Evolutionary conservation across 2,329 filamentous ascomycete genomes (phyloP).

Genomic region (Clathrospora elynae): DNA sequence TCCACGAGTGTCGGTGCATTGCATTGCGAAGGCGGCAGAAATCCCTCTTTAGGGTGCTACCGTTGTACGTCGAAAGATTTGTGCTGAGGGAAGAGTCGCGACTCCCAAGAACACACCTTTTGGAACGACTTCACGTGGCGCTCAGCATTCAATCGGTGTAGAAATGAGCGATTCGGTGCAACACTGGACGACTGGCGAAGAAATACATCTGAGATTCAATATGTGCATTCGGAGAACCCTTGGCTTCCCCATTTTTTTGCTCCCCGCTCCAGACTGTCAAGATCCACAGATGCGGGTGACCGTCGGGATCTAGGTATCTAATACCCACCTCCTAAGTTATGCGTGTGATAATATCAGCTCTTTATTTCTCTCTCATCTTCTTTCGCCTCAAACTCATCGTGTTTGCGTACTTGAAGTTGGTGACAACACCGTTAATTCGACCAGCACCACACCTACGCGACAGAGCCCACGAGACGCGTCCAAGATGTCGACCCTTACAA

Average conservation of each 20-base stretch:
- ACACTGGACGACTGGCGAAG: constrained; percentile 25
- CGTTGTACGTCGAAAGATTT: constrained; percentile 11
- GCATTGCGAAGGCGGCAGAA: constrained; percentile 21
- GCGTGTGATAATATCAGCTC: constrained; percentile 5
- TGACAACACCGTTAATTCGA: not conserved
- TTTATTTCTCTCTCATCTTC: not conserved
- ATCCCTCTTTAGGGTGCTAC: constrained; percentile 5
- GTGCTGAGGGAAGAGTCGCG: constrained; percentile 19
- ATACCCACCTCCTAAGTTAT: constrained; percentile 8
- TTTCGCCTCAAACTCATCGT: not conserved
- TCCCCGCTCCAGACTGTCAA: constrained; percentile 12
- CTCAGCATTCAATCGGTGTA: constrained; percentile 24
- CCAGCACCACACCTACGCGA: not conserved
- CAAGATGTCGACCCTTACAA: constrained; percentile 49
- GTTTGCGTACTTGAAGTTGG: not conserved
- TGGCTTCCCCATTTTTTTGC: constrained; percentile 18
- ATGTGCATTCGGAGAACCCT: constrained; percentile 10
- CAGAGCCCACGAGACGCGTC: not conserved
- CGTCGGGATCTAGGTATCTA: constrained; percentile 4
- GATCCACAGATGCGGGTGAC: constrained; percentile 12
- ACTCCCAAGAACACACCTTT: constrained; percentile 15
- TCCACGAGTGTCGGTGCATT: constrained; percentile 27
- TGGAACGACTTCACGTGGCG: constrained; percentile 27
- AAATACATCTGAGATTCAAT: constrained; percentile 7
- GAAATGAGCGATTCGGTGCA: constrained; percentile 29